Conservation (phyloP, 2,329 filamentous ascomycete species). For the Shiraia sp. region DNA sequence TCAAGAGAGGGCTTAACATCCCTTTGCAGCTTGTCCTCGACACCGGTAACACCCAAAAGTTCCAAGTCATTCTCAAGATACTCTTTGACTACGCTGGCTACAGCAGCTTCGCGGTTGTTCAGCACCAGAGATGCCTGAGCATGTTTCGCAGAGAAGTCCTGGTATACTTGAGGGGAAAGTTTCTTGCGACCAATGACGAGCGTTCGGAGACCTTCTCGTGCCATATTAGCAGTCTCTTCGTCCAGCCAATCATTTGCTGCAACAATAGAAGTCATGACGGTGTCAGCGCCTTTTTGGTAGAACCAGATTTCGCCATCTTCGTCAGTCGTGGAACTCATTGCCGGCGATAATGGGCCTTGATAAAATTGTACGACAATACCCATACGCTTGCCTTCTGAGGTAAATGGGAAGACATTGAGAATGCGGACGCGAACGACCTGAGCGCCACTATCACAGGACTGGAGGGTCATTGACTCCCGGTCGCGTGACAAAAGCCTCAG, state of each 20-base stretch:
- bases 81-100: constrained; percentile 77
- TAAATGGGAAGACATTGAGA: constrained; percentile 95
- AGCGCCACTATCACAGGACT: constrained; percentile 73
- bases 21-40: constrained; percentile 93
- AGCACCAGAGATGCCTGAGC: constrained; percentile 81
- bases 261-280: constrained; percentile 96
- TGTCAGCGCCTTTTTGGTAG: constrained; percentile 97
- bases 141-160: constrained; percentile 75
- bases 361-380: constrained; percentile 91
- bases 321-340: constrained; percentile 25
- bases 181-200: constrained; percentile 93
- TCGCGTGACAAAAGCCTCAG: constrained; percentile 83
- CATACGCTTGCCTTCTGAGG: constrained; percentile 97
- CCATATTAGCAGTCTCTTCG: constrained; percentile 99
- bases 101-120: constrained; percentile 75
- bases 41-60: constrained; percentile 93
- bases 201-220: constrained; percentile 89
- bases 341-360: constrained; percentile 46
- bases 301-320: constrained; percentile 88
- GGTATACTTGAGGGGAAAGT: constrained; percentile 76
- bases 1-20: constrained; percentile 96
- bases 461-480: constrained; percentile 80
- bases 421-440: constrained; percentile 84
- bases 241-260: constrained; percentile 97
- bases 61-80: constrained; percentile 88